Evolutionary conservation across 23 red algal genomes (phyloP), one percentile per base, ranked within the genome.

Genomic region (Gracilaria gracilis): DNA sequence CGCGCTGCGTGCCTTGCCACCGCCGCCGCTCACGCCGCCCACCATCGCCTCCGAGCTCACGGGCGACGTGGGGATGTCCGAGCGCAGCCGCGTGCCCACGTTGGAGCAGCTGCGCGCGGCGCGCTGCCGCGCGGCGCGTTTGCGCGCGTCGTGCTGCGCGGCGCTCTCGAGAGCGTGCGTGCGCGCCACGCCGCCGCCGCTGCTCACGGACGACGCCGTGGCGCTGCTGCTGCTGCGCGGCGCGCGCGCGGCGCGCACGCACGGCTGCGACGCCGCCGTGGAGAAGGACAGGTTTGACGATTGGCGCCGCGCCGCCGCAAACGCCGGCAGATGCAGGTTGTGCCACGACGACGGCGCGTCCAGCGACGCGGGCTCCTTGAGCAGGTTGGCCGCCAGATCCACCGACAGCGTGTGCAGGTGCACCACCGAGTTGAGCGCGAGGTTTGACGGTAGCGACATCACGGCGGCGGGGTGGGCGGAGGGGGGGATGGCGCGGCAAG

Each of bases 401-500:
- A 75, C 69, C 37, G 69, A 75, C 35, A 75, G 69, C 69, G 69
- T 75, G 69, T 75, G 69, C 69, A 75, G 69, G 69, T 75, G 69
- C 35, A 75, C 39, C 69, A 75, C 69, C 9, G 69, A 75, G 37
- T 75, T 40, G 37, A 75, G 39, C 34, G 69, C 69, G 16, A 75
- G 34, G 39, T 75, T 75, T 35, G 33, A 21, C 19, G 69, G 69
- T 36, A 75, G 69, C 69, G 69, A 44, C 69, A 75, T 75, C 0
- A 36, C 15, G 17, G 17, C 12, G 9, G 27, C 27, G 66, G 27
- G 66, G 66, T 4, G 28, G 66, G 28, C 20, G 66, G 27, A 9
- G 66, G 31, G 35, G 27, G 27, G 66, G 31, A 5, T 1, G 66
- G 66, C 15, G 9, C 35, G 15, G 66, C 15, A 9, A 4, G 9